phyloP scores from a whole-genome alignment of 176 grass and related monocot genomes.

The Bothriochloa decipiens region DNA sequence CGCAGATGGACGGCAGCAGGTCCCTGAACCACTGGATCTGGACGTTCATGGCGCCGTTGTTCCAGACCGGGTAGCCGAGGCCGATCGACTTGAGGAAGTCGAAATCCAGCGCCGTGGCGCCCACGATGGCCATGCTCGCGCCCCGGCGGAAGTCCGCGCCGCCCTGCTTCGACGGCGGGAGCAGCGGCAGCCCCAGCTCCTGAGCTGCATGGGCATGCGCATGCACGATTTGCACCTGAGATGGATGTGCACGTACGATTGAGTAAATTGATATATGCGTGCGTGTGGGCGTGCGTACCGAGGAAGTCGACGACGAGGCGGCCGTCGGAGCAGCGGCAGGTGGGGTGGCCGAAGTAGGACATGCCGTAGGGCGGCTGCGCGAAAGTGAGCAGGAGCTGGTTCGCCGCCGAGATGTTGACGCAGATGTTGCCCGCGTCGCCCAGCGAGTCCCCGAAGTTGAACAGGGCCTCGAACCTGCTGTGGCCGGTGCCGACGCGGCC shows the following conservation, averaged over 20 bases:
- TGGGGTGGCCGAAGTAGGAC: constrained; percentile 53
- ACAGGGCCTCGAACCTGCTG: constrained; percentile 45
- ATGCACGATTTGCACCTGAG: too few species aligned
- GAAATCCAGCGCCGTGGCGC: constrained; percentile 49
- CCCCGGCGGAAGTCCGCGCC: constrained; percentile 40
- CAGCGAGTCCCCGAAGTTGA: constrained; percentile 60
- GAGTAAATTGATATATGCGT: too few species aligned
- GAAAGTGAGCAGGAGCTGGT: constrained; percentile 35
- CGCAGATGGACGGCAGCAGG: constrained; percentile 50
- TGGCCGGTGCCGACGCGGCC: too few species aligned
- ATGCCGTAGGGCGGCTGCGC: constrained; percentile 51
- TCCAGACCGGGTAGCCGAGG: constrained; percentile 50
- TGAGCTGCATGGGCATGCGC: not conserved
- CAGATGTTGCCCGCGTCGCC: constrained; percentile 50
- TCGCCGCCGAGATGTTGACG: constrained; percentile 38
- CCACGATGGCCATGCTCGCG: constrained; percentile 56
- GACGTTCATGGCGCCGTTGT: constrained; percentile 49
- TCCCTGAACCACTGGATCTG: constrained; percentile 62
- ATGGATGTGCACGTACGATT: too few species aligned
- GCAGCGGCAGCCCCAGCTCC: constrained; percentile 45
- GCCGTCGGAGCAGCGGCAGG: constrained; percentile 56
- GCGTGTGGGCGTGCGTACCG: too few species aligned
- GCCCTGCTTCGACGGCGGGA: constrained; percentile 43
- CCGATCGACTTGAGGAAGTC: constrained; percentile 49
- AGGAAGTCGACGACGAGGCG: constrained; percentile 57